phyloP scores from a whole-genome alignment of 495 filamentous ascomycete species.

The Cladorrhinum samala region DNA sequence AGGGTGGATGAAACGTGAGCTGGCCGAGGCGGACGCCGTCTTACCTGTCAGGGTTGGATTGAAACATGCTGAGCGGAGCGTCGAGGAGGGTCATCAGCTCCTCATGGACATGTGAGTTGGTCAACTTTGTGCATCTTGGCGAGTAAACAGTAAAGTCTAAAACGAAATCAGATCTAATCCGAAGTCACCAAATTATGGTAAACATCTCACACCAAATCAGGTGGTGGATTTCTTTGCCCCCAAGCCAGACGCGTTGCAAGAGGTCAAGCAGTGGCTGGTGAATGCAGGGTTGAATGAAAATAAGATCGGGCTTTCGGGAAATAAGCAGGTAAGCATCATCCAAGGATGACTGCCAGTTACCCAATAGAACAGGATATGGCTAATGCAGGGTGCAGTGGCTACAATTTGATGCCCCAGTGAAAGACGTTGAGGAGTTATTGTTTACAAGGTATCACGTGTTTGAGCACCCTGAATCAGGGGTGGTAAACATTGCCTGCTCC shows the following conservation, averaged over 20 bases:
- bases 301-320: constrained; percentile 17
- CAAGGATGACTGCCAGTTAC: constrained; percentile 18
- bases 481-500: constrained; percentile 26
- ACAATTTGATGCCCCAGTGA: constrained; percentile 47
- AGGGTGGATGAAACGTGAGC: constrained; percentile 27
- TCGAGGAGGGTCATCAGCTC: constrained; percentile 24
- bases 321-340: constrained; percentile 29
- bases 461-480: constrained; percentile 32
- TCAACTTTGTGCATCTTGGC: too few species aligned
- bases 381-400: constrained; percentile 30
- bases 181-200: constrained; percentile 50
- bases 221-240: constrained; percentile 51
- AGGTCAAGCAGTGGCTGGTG: constrained; percentile 46
- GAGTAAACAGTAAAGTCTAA: constrained; percentile 17
- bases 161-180: constrained; percentile 69
- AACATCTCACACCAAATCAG: constrained; percentile 44
- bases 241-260: constrained; percentile 31
- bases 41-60: constrained; percentile 31
- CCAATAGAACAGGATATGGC: neutral
- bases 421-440: constrained; percentile 51
- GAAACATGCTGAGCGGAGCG: constrained; percentile 25
- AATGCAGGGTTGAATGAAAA: constrained; percentile 40
- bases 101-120: constrained; percentile 29
- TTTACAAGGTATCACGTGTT: constrained; percentile 51
- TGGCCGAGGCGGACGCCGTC: constrained; percentile 20